These are phyloP conservation scores for Cystoisospora suis DNA, from an alignment of 169 alveolate species.

Conservation along the genomic window DNA sequence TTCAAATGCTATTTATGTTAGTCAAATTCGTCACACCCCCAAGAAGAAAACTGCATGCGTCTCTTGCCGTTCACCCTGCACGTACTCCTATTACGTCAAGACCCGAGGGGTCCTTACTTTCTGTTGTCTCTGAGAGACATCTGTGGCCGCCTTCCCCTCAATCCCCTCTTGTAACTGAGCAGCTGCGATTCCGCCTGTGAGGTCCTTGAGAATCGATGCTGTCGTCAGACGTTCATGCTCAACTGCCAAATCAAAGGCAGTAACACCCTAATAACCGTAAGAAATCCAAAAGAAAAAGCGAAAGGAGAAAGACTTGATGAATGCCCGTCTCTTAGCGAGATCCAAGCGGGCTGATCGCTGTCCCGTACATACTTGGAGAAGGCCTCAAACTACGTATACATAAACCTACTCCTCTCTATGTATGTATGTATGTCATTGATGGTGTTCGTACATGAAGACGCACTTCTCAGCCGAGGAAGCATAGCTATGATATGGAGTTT, in stretches of 20 bases:
- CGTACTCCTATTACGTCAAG: background rate
- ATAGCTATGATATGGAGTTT: background rate
- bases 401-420: background rate
- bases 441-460: background rate
- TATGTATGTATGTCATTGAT: background rate
- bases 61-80: background rate
- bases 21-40: background rate
- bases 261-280: background rate
- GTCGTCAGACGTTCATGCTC: background rate
- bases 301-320: background rate
- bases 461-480: background rate
- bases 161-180: background rate
- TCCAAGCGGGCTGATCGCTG: too few relatives aligned
- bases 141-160: background rate
- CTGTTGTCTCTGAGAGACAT: background rate
- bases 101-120: background rate
- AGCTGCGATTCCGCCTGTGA: background rate
- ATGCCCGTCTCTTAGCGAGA: too few relatives aligned
- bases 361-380: background rate
- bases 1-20: too few relatives aligned
- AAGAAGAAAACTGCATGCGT: background rate
- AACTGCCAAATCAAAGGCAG: constrained; percentile 15
- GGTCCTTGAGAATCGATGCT: background rate
- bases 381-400: background rate
- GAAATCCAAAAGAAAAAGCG: background rate